These are phyloP conservation scores for Elaeagnus macrophylla DNA, from an alignment of 306 rosid genomes.

Conservation along the genomic window DNA sequence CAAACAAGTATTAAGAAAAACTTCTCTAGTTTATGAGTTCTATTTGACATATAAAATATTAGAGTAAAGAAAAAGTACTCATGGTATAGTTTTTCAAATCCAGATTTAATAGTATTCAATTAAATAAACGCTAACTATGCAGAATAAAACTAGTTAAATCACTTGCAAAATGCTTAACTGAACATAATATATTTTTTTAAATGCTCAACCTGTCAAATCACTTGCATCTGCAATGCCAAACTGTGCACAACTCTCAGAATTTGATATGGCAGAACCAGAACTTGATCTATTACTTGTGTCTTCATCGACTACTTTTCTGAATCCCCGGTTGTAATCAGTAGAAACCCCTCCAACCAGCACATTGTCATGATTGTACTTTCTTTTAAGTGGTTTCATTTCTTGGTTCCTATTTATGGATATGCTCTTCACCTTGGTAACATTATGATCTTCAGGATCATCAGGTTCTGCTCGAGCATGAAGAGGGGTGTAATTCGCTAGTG, in stretches of 20 bases:
- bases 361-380: slow-evolving; percentile 51
- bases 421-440: slow-evolving; percentile 56
- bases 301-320: slow-evolving; percentile 56
- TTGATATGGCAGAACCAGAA: slow-evolving; percentile 93
- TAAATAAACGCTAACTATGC: neutral
- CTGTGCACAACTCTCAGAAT: slow-evolving; percentile 92
- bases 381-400: slow-evolving; percentile 61
- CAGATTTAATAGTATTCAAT: slow-evolving; percentile 8
- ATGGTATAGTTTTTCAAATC: slow-evolving; percentile 1
- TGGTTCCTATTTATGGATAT: slow-evolving; percentile 62
- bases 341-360: slow-evolving; percentile 34
- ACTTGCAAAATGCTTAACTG: too few relatives aligned
- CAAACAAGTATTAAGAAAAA: slow-evolving; percentile 17
- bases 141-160: neutral
- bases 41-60: slow-evolving; percentile 2
- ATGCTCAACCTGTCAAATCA: slow-evolving; percentile 84
- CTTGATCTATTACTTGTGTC: slow-evolving; percentile 87
- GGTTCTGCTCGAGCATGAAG: slow-evolving; percentile 87
- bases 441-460: slow-evolving; percentile 70
- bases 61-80: neutral
- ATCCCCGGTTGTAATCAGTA: slow-evolving; percentile 55
- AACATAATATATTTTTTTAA: slow-evolving; percentile 11
- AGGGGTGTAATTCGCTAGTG: slow-evolving; percentile 93
- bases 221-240: slow-evolving; percentile 76
- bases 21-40: slow-evolving; percentile 8